These are phyloP conservation scores for Helichrysum umbraculigerum DNA, from an alignment of 129 eudicot species.

Conservation along the genomic window DNA sequence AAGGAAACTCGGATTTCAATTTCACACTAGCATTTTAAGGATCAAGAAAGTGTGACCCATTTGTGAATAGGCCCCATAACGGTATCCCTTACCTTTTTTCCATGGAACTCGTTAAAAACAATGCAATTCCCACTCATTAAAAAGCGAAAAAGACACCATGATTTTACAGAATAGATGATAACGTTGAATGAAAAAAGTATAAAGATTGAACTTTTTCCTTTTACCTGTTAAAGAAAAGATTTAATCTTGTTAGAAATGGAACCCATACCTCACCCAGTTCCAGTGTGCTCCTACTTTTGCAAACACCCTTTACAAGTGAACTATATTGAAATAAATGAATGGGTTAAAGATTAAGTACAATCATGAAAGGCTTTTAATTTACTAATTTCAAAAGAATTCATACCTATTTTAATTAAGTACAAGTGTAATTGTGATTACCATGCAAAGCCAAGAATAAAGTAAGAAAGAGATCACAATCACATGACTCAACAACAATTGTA, in stretches of 20 bases:
- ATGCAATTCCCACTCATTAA: constrained; percentile 22
- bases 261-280: constrained; percentile 37
- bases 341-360: constrained; percentile 20
- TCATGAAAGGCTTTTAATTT: constrained; percentile 2
- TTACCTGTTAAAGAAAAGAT: constrained; percentile 12
- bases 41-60: constrained; percentile 36
- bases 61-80: constrained; percentile 29
- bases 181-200: constrained; percentile 15
- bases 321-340: constrained; percentile 8
- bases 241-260: constrained; percentile 26
- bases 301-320: constrained; percentile 22
- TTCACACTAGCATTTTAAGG: constrained; percentile 32
- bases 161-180: constrained; percentile 26
- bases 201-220: constrained; percentile 24
- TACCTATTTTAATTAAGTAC: neutral
- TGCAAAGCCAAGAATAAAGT: constrained; percentile 30
- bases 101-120: constrained; percentile 18
- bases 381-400: constrained; percentile 7
- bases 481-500: constrained; percentile 59
- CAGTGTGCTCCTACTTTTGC: constrained; percentile 32
- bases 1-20: constrained; percentile 21
- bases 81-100: constrained; percentile 40
- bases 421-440: constrained; percentile 7
- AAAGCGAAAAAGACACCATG: constrained; percentile 31
- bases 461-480: constrained; percentile 43